Conservation (phyloP, 2,329 filamentous ascomycete species). For the Apiospora pterosperma region DNA sequence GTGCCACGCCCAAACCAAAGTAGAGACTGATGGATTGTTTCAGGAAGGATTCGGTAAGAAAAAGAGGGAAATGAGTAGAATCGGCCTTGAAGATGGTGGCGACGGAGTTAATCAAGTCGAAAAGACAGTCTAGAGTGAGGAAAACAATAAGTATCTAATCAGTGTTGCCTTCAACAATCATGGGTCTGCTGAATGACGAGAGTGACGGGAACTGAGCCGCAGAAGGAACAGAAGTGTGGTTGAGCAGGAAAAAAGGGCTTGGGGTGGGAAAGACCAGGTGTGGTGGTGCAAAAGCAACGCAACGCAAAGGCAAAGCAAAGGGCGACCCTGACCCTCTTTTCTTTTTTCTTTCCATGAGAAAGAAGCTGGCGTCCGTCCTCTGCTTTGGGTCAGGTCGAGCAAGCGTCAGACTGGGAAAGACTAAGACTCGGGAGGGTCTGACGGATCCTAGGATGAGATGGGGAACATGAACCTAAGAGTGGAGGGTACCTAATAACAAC, state of each 20-base stretch:
- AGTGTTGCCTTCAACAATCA: neutral
- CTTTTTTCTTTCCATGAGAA: neutral
- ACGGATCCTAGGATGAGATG: neutral
- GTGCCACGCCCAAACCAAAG: neutral
- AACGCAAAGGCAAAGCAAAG: neutral
- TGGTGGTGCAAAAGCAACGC: too few relatives aligned
- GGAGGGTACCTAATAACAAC: neutral
- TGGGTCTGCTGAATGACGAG: neutral
- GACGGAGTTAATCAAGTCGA: neutral
- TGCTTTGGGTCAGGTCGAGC: conserved; percentile 1
- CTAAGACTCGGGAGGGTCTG: conserved; percentile 1
- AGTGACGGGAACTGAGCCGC: conserved; percentile 4
- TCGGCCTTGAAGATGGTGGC: neutral
- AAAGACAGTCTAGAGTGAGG: conserved; percentile 1
- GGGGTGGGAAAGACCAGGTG: conserved; percentile 2
- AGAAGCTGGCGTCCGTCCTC: neutral
- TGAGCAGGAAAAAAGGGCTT: conserved; percentile 4
- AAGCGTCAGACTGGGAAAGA: neutral
- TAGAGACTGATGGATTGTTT: neutral
- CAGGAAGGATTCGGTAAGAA: neutral
- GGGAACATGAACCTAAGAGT: neutral
- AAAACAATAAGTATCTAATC: neutral
- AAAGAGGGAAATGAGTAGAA: neutral
- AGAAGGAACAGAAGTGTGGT: conserved; percentile 4
- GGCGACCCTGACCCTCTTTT: neutral